Conservation (phyloP, 2,329 filamentous ascomycete species). For the Aspergillus texensis region DNA sequence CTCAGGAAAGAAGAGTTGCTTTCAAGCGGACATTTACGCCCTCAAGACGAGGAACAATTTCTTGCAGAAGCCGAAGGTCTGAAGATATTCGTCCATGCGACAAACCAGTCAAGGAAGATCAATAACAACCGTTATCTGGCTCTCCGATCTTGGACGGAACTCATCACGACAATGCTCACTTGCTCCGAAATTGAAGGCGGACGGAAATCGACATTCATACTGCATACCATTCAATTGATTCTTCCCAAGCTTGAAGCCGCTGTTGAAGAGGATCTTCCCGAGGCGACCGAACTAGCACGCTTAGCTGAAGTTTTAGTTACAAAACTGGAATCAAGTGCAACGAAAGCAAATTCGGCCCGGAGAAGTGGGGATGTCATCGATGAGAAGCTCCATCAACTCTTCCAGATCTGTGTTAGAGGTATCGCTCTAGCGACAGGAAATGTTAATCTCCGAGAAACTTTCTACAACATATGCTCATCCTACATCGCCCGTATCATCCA, state of each 20-base stretch:
- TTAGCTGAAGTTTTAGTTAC: slow-evolving; percentile 69
- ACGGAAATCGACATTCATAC: slow-evolving; percentile 73
- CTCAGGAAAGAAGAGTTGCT: slow-evolving; percentile 50
- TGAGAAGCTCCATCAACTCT: slow-evolving; percentile 88
- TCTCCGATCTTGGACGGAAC: slow-evolving; percentile 79
- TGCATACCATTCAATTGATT: slow-evolving; percentile 84
- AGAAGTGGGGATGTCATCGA: slow-evolving; percentile 71
- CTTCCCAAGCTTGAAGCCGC: slow-evolving; percentile 83
- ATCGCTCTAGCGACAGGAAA: slow-evolving; percentile 73
- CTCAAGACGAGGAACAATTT: slow-evolving; percentile 46
- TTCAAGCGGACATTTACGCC: slow-evolving; percentile 48
- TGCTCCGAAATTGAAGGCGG: slow-evolving; percentile 76
- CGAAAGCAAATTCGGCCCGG: slow-evolving; percentile 45
- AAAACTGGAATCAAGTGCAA: slow-evolving; percentile 41
- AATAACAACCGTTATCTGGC: slow-evolving; percentile 62
- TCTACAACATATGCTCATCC: slow-evolving; percentile 89
- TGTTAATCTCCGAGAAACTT: slow-evolving; percentile 74
- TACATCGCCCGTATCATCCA: slow-evolving; percentile 71
- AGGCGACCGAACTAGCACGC: slow-evolving; percentile 75
- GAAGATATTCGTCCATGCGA: slow-evolving; percentile 41
- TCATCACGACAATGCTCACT: slow-evolving; percentile 81
- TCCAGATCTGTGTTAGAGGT: slow-evolving; percentile 81
- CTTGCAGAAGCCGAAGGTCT: slow-evolving; percentile 42
- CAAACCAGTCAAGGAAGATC: slow-evolving; percentile 44
- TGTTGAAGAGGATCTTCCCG: slow-evolving; percentile 67